phyloP scores from a whole-genome alignment of 306 rosid species.

The Castanea sativa region DNA sequence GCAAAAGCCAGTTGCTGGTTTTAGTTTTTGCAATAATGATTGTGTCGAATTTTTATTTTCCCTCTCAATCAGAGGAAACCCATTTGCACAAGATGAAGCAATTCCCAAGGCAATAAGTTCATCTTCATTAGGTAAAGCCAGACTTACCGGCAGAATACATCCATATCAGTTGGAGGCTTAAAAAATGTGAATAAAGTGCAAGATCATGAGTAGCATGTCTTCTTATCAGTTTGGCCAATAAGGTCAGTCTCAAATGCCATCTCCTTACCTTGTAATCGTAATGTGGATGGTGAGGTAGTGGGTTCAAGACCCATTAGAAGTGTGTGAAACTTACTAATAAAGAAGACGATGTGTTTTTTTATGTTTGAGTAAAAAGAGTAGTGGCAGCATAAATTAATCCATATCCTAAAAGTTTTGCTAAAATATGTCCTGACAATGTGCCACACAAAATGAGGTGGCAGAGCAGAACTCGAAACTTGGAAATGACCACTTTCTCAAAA shows the following conservation, averaged over 20 bases:
- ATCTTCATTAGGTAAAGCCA: constrained; percentile 82
- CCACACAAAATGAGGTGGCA: neutral
- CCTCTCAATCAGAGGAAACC: constrained; percentile 41
- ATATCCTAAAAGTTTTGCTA: neutral
- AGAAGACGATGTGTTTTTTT: no score
- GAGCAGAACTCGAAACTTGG: constrained; percentile 1
- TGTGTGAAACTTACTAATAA: no score
- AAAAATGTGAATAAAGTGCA: neutral
- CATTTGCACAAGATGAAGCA: constrained; percentile 50
- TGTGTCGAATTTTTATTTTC: constrained; percentile 31
- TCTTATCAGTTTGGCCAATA: no score
- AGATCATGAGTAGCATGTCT: constrained; percentile 1
- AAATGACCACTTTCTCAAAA: constrained; percentile 4
- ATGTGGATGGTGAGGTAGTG: no score
- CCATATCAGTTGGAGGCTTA: neutral
- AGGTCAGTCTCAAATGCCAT: no score
- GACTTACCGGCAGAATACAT: constrained; percentile 41
- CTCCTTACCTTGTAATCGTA: no score
- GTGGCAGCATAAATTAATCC: neutral
- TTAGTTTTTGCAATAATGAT: constrained; percentile 57
- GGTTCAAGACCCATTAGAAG: no score
- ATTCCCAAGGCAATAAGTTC: constrained; percentile 85
- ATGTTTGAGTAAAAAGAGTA: neutral
- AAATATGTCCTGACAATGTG: neutral
- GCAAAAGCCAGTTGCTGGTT: constrained; percentile 69